phyloP scores from a whole-genome alignment of 306 rosid genomes.

The Hippophae rhamnoides region DNA sequence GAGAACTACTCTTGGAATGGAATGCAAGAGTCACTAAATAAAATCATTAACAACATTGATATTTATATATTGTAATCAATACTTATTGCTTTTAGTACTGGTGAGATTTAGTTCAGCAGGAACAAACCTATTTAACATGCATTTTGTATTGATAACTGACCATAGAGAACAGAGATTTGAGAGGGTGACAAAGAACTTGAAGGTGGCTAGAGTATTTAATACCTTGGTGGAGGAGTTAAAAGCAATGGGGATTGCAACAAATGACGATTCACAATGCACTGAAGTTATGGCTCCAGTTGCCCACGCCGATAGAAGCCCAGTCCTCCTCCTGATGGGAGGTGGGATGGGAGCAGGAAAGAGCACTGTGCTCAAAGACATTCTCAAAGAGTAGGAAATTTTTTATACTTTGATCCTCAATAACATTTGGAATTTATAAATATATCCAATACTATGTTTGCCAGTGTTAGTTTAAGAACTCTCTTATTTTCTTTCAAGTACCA shows the following conservation, averaged over 20 bases:
- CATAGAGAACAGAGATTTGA: conserved; percentile 81
- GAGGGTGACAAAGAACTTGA: conserved; percentile 82
- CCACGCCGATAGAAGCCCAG: conserved; percentile 83
- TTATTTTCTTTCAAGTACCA: no score
- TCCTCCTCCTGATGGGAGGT: conserved; percentile 96
- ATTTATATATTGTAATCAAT: no score
- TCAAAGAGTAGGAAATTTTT: conserved; percentile 61
- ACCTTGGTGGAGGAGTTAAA: conserved; percentile 91
- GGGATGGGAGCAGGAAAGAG: conserved; percentile 99
- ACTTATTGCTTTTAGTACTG: no score
- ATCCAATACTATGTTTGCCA: no score
- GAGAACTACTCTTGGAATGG: no score
- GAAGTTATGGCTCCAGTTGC: conserved; percentile 99
- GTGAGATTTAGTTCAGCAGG: no score
- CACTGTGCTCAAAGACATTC: conserved; percentile 87
- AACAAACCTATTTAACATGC: neutral
- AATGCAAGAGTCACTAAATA: no score
- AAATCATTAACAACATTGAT: no score
- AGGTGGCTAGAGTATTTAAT: conserved; percentile 86
- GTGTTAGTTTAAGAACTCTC: no score
- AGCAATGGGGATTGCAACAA: conserved; percentile 77
- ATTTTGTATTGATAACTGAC: neutral
- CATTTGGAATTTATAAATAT: neutral
- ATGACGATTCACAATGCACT: conserved; percentile 75
- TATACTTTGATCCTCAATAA: neutral